Conservation (phyloP, 176 grass and related monocot genomes). For the Stipa capillata region DNA sequence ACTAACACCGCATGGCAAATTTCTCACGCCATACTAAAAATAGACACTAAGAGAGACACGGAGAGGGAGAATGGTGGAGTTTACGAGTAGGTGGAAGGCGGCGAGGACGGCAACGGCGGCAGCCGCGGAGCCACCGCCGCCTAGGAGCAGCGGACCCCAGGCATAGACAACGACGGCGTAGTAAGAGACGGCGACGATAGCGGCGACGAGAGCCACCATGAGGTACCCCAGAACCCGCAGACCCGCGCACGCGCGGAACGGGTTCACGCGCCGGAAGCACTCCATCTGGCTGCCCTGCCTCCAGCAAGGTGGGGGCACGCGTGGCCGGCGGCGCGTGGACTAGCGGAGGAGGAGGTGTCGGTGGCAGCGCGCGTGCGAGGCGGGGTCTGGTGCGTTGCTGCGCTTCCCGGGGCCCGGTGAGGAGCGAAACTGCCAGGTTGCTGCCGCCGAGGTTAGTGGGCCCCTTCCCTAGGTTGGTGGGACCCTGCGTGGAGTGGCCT, state of each 20-base stretch:
- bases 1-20: background rate
- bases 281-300: slow-evolving; percentile 32
- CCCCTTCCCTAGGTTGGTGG: too few relatives aligned
- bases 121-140: slow-evolving; percentile 4
- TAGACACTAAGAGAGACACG: background rate
- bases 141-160: slow-evolving; percentile 62
- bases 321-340: background rate
- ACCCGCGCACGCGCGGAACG: slow-evolving; percentile 51
- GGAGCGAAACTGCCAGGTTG: background rate
- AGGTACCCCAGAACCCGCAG: slow-evolving; percentile 62
- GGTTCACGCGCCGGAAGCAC: slow-evolving; percentile 45
- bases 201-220: slow-evolving; percentile 55
- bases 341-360: background rate
- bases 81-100: slow-evolving; percentile 72
- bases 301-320: background rate
- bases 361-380: background rate
- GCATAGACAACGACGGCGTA: slow-evolving; percentile 65
- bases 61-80: background rate
- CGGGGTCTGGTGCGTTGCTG: background rate
- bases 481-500: too few relatives aligned
- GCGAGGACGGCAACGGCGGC: slow-evolving; percentile 29
- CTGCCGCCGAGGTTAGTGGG: background rate
- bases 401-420: background rate
- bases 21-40: background rate
- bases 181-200: slow-evolving; percentile 61